Percentiles rank a stretch among this genome's conserved stretches.
phyloP scores from a whole-genome alignment of 2,329 filamentous ascomycete genomes.

The Fusarium sp. region DNA sequence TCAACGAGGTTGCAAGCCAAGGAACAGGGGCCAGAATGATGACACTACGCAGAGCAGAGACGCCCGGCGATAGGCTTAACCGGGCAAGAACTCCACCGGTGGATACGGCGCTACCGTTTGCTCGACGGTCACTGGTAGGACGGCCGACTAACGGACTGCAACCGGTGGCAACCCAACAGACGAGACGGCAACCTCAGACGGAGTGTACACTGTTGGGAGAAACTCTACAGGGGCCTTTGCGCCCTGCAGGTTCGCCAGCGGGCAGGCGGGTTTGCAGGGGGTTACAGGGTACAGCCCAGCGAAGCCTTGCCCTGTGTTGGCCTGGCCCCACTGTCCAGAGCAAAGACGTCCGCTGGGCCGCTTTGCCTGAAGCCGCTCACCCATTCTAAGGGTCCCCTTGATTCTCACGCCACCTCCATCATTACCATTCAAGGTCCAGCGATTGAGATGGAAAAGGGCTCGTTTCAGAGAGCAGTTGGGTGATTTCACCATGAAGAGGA shows the following conservation, averaged over 20 bases:
- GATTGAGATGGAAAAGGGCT: background rate
- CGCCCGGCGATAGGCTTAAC: slow-evolving; percentile 1
- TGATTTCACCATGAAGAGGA: background rate
- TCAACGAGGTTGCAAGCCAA: background rate
- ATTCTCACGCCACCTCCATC: slow-evolving; percentile 15
- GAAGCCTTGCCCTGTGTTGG: too few relatives aligned
- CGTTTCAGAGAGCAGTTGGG: background rate
- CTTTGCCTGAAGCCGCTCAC: slow-evolving; percentile 15
- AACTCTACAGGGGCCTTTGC: slow-evolving; percentile 8
- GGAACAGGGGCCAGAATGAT: slow-evolving; percentile 9
- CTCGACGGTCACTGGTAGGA: slow-evolving; percentile 20
- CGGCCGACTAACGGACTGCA: slow-evolving; percentile 18
- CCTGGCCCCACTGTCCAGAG: too few relatives aligned
- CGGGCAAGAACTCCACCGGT: background rate
- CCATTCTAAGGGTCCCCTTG: slow-evolving; percentile 10
- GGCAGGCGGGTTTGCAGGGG: background rate
- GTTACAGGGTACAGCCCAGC: background rate
- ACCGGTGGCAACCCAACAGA: slow-evolving; percentile 1
- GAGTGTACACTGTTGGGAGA: slow-evolving; percentile 4
- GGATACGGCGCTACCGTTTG: slow-evolving; percentile 25
- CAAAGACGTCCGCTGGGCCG: slow-evolving; percentile 21
- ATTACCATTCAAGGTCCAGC: background rate
- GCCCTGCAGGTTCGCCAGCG: slow-evolving; percentile 19
- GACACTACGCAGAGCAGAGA: background rate
- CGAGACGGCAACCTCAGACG: background rate